phyloP scores from a whole-genome alignment of 352 stramenopile genomes.

The Globisporangium barbulae region DNA sequence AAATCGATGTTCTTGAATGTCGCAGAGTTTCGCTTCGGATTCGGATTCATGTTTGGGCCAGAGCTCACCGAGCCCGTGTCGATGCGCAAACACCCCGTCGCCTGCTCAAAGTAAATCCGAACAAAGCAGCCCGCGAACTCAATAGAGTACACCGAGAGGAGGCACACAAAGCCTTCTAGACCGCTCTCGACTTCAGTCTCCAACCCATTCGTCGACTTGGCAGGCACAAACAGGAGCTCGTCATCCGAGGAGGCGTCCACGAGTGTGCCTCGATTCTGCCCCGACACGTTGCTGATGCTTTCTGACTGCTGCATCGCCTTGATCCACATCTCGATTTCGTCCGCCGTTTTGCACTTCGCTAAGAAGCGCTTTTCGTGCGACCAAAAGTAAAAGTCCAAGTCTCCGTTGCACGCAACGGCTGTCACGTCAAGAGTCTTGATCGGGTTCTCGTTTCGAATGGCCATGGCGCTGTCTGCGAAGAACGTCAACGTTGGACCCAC shows the following conservation, averaged over 20 bases:
- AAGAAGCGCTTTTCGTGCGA: conserved; percentile 38
- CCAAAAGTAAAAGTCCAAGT: conserved; percentile 47
- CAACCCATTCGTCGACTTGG: background rate
- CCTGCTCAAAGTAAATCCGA: conserved; percentile 72
- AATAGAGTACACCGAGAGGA: conserved; percentile 71
- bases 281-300: conserved; percentile 30
- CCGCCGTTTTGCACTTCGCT: conserved; percentile 22
- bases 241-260: conserved; percentile 13
- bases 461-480: conserved; percentile 41
- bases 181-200: conserved; percentile 8
- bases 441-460: conserved; percentile 28
- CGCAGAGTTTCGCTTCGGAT: conserved; percentile 44
- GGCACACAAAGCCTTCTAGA: conserved; percentile 54
- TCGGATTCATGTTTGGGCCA: conserved; percentile 55
- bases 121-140: conserved; percentile 61
- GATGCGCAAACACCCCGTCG: conserved; percentile 56
- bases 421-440: conserved; percentile 42
- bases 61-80: conserved; percentile 53
- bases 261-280: conserved; percentile 23
- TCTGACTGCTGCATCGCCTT: conserved; percentile 50
- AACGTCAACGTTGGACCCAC: conserved; percentile 52
- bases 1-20: conserved; percentile 69
- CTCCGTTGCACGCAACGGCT: conserved; percentile 28
- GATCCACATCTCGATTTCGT: conserved; percentile 57
- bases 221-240: conserved; percentile 33